Evolutionary conservation across 305 asterid genomes (phyloP).

Genomic region (Andrographis paniculata): DNA sequence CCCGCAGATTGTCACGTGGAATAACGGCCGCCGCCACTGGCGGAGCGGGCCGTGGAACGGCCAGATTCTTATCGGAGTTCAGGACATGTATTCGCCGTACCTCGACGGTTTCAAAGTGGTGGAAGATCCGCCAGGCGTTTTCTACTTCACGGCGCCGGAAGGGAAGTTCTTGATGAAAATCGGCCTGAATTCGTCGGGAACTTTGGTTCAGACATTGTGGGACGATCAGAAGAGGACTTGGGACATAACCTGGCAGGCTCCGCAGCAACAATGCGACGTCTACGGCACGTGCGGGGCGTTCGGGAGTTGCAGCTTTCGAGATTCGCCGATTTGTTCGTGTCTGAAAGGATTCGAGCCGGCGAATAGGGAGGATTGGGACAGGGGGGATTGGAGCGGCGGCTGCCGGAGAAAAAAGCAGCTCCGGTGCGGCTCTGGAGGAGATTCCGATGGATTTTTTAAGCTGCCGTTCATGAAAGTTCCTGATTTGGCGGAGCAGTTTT

Average conservation of each 20-base stretch:
- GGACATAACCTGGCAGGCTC: constrained; percentile 17
- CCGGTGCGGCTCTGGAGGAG: constrained; percentile 24
- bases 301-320: constrained; percentile 23
- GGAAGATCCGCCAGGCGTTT: constrained; percentile 14
- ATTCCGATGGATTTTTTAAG: constrained; percentile 34
- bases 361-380: constrained; percentile 38
- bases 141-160: constrained; percentile 26
- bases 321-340: constrained; percentile 31
- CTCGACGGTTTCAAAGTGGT: constrained; percentile 25
- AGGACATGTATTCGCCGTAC: constrained; percentile 34
- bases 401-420: constrained; percentile 31
- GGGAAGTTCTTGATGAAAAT: constrained; percentile 16
- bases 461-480: constrained; percentile 44
- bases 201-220: constrained; percentile 21
- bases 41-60: constrained; percentile 52
- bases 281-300: constrained; percentile 37
- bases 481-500: constrained; percentile 29
- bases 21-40: constrained; percentile 28
- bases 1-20: constrained; percentile 29
- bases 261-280: constrained; percentile 20
- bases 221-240: constrained; percentile 18
- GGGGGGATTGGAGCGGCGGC: constrained; percentile 42
- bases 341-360: constrained; percentile 49
- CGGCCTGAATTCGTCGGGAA: constrained; percentile 20
- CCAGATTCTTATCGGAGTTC: constrained; percentile 21